A percentile compares a stretch with the other conserved stretches of the same genome.
Evolutionary conservation across 768 basidiomycete genomes (phyloP).

Genomic region (Leccinum arenicola): DNA sequence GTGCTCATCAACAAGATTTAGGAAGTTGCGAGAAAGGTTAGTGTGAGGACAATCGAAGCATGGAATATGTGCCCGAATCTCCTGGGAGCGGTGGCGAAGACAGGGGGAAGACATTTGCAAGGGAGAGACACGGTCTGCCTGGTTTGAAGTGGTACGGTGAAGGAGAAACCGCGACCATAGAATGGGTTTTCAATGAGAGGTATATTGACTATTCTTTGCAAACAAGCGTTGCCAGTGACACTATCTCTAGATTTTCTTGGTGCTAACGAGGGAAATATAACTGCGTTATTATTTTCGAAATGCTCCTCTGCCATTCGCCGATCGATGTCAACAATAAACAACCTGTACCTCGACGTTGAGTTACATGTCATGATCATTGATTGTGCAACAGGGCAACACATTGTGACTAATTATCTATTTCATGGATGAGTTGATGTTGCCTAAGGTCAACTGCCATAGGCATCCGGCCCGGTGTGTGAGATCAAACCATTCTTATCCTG

Average conservation of each 20-base stretch:
- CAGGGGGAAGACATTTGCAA: conserved; percentile 32
- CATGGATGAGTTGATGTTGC: not conserved
- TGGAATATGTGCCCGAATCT: conserved; percentile 36
- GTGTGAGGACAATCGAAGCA: conserved; percentile 38
- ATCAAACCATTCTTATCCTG: not conserved
- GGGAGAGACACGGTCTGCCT: conserved; percentile 38
- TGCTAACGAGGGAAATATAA: not conserved
- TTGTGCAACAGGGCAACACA: not conserved
- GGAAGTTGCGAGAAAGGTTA: conserved; percentile 30
- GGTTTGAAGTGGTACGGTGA: conserved; percentile 48
- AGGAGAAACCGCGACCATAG: conserved; percentile 30
- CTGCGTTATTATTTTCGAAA: not conserved
- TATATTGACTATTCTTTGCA: conserved; percentile 7
- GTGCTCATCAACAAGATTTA: conserved; percentile 37
- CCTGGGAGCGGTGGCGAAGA: conserved; percentile 16
- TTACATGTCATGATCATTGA: too few relatives aligned
- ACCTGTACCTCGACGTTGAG: not conserved
- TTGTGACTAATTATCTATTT: not conserved
- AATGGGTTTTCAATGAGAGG: conserved; percentile 50
- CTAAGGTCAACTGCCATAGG: not conserved
- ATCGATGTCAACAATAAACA: not conserved
- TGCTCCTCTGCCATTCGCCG: not conserved
- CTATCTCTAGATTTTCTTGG: conserved; percentile 3
- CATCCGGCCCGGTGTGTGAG: not conserved
- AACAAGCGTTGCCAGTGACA: not conserved